phyloP scores from a whole-genome alignment of 495 filamentous ascomycete species.

The Trichoderma virens region DNA sequence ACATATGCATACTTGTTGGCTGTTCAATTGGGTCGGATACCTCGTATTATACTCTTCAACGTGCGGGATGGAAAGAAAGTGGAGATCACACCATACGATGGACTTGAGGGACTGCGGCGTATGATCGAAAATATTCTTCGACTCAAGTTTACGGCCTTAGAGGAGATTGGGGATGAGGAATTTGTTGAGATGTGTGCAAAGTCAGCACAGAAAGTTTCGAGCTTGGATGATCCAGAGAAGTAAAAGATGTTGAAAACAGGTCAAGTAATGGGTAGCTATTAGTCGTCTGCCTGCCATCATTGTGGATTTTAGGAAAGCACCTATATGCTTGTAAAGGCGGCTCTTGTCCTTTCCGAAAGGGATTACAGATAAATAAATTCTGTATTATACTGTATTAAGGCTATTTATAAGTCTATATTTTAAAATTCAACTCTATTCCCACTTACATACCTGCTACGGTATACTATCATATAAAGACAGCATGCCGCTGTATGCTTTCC shows the following conservation, averaged over 20 bases:
- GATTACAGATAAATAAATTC: too few species aligned
- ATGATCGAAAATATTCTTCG: conserved; percentile 15
- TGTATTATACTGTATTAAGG: too few species aligned
- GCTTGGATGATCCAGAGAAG: not conserved
- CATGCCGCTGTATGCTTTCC: too few species aligned
- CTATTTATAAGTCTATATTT: too few species aligned
- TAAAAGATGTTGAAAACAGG: not conserved
- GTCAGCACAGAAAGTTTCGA: conserved; percentile 1
- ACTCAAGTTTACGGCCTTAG: conserved; percentile 9
- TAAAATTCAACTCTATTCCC: too few species aligned
- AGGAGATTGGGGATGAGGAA: conserved; percentile 7
- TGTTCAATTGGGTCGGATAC: not conserved
- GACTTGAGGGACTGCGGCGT: conserved; percentile 13
- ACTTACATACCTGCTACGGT: too few species aligned
- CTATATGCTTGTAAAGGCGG: too few species aligned
- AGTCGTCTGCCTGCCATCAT: too few species aligned
- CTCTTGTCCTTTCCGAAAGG: too few species aligned
- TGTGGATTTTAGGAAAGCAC: too few species aligned
- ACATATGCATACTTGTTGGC: conserved; percentile 14
- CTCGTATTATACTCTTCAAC: conserved; percentile 14
- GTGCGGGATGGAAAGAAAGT: conserved; percentile 13
- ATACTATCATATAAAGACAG: too few species aligned
- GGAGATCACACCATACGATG: conserved; percentile 12
- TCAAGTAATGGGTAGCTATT: too few species aligned
- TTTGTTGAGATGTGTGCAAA: conserved; percentile 5